These are phyloP conservation scores for Strobilomyces echinocephalus DNA, from an alignment of 768 basidiomycete species.

Conservation along the genomic window DNA sequence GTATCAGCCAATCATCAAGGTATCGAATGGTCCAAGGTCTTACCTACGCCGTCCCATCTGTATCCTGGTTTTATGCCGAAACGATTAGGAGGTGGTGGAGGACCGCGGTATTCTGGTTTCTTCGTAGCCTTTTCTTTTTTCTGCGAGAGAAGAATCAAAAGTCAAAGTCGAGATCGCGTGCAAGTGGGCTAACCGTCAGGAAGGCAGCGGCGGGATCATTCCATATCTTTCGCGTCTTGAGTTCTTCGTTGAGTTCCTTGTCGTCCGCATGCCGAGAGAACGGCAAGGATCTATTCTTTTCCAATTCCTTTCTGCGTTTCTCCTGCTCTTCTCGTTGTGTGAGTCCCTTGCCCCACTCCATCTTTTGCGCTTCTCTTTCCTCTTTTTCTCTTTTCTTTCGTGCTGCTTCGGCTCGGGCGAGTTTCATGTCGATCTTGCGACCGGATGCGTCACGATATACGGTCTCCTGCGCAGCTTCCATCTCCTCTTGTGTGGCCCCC, in stretches of 20 bases:
- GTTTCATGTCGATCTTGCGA: slow-evolving; percentile 83
- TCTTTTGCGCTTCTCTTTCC: slow-evolving; percentile 84
- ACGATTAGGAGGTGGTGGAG: slow-evolving; percentile 88
- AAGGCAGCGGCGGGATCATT: slow-evolving; percentile 98
- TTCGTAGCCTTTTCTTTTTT: slow-evolving; percentile 77
- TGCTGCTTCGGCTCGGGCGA: slow-evolving; percentile 80
- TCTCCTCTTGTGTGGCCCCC: slow-evolving; percentile 42
- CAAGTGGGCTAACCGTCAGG: slow-evolving; percentile 58
- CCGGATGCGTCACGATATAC: slow-evolving; percentile 91
- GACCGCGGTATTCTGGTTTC: slow-evolving; percentile 82
- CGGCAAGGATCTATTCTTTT: slow-evolving; percentile 57
- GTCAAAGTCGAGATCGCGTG: not conserved
- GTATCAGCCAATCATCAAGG: slow-evolving; percentile 2
- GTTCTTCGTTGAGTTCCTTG: slow-evolving; percentile 75
- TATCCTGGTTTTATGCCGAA: slow-evolving; percentile 95
- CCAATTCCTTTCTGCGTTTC: slow-evolving; percentile 56
- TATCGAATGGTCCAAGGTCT: slow-evolving; percentile 19
- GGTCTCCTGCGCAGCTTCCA: slow-evolving; percentile 74
- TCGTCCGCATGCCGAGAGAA: slow-evolving; percentile 85
- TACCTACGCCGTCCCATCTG: slow-evolving; percentile 98
- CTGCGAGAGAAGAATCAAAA: slow-evolving; percentile 34
- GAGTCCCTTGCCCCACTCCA: slow-evolving; percentile 98
- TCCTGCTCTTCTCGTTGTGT: slow-evolving; percentile 83
- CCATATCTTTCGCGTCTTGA: slow-evolving; percentile 81
- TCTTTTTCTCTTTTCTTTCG: slow-evolving; percentile 73